phyloP scores from a whole-genome alignment of 208 protist genomes.

The Naegleria lovaniensis region DNA sequence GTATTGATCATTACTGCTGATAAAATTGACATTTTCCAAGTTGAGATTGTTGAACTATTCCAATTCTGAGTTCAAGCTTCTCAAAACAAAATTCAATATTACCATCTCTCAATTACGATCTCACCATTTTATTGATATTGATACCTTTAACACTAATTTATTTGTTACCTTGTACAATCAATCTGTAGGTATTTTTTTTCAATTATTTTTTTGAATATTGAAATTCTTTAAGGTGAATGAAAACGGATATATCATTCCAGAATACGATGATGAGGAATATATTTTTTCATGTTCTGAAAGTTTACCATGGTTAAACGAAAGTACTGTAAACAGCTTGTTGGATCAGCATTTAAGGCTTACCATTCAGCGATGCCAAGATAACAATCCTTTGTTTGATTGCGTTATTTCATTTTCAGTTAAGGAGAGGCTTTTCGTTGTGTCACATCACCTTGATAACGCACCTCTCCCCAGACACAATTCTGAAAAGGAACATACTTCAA shows the following conservation, averaged over 20 bases:
- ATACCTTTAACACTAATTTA: not conserved
- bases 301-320: not conserved
- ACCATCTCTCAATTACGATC: not conserved
- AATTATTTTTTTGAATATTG: no score
- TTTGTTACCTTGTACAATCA: not conserved
- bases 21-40: not conserved
- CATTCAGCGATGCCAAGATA: not conserved
- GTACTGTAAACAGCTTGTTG: not conserved
- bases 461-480: not conserved
- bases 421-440: not conserved
- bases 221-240: not conserved
- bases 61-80: not conserved
- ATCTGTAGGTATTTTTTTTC: not conserved
- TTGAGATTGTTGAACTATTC: not conserved
- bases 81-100: not conserved
- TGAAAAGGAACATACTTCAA: not conserved
- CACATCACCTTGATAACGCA: not conserved
- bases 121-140: not conserved
- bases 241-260: not conserved
- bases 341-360: not conserved
- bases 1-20: not conserved
- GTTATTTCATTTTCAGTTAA: not conserved
- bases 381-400: not conserved
- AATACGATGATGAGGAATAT: not conserved
- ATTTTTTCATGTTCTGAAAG: not conserved